These are phyloP conservation scores for Boletus sensibilis DNA, from an alignment of 768 basidiomycete species.

Conservation along the genomic window DNA sequence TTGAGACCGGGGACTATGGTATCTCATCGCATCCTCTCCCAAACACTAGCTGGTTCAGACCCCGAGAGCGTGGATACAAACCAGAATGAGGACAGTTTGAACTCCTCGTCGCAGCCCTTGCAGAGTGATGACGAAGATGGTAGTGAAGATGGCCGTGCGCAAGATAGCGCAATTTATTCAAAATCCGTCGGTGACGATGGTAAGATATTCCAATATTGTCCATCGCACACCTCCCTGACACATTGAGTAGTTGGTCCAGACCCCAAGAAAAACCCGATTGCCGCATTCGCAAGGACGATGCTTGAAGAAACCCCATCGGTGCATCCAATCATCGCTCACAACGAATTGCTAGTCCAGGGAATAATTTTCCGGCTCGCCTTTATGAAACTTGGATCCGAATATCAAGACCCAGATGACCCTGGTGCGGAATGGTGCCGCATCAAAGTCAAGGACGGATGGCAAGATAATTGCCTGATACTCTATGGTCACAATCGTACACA, in stretches of 20 bases:
- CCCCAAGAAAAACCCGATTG: not conserved
- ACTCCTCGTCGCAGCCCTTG: not conserved
- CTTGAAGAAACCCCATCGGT: not conserved
- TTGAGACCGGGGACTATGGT: not conserved
- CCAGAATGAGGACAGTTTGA: not conserved
- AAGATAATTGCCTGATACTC: not conserved
- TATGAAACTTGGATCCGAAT: not conserved
- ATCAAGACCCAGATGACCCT: not conserved
- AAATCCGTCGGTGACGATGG: not conserved
- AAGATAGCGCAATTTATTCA: not conserved
- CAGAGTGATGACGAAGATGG: not conserved
- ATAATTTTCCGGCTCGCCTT: not conserved
- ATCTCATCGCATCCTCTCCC: not conserved
- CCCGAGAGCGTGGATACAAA: not conserved
- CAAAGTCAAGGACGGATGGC: not conserved
- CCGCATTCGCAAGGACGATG: not conserved
- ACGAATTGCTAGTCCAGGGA: not conserved
- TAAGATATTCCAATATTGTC: not conserved
- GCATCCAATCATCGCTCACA: not conserved
- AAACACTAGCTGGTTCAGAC: not conserved
- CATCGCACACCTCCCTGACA: not conserved
- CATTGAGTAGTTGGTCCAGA: not conserved
- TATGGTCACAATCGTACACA: not conserved
- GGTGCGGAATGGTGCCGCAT: conserved; percentile 1
- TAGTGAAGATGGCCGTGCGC: not conserved